These are phyloP conservation scores for Groenewaldozyma sp. DNA, from an alignment of 1,139 yeast genomes.

Conservation along the genomic window DNA sequence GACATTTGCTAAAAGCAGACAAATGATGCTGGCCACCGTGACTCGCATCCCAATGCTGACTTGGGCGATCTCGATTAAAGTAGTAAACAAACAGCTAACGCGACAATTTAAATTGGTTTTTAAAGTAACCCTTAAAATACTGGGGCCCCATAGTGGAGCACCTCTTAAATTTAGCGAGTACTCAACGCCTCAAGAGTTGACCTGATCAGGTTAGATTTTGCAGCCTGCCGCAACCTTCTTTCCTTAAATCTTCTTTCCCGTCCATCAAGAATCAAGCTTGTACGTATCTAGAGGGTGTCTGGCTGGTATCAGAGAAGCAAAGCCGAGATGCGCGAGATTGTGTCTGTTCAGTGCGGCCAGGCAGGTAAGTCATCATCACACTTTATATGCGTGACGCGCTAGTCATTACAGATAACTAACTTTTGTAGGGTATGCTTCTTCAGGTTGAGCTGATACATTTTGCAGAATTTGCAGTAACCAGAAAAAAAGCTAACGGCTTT, in stretches of 20 bases:
- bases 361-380: slow-evolving; percentile 29
- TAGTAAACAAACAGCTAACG: no score
- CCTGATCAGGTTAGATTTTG: background rate
- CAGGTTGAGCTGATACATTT: no score
- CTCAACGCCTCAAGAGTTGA: background rate
- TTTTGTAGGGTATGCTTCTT: slow-evolving; percentile 3
- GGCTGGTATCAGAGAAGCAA: background rate
- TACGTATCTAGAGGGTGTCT: no score
- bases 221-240: background rate
- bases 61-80: no score
- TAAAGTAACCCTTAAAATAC: no score
- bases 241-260: background rate
- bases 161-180: no score
- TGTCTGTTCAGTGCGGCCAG: slow-evolving; percentile 37
- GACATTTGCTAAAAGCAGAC: no score
- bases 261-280: no score
- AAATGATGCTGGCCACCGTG: no score
- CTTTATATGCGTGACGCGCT: background rate
- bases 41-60: no score
- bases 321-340: slow-evolving; percentile 34
- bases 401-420: slow-evolving; percentile 3
- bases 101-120: no score
- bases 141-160: no score
- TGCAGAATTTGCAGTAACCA: slow-evolving; percentile 10
- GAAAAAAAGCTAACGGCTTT: slow-evolving; percentile 7